A percentile compares a stretch with the other conserved stretches of the same genome.
Conservation (phyloP, 2,329 filamentous ascomycete genomes). For the Aurifilum marmelostoma region DNA sequence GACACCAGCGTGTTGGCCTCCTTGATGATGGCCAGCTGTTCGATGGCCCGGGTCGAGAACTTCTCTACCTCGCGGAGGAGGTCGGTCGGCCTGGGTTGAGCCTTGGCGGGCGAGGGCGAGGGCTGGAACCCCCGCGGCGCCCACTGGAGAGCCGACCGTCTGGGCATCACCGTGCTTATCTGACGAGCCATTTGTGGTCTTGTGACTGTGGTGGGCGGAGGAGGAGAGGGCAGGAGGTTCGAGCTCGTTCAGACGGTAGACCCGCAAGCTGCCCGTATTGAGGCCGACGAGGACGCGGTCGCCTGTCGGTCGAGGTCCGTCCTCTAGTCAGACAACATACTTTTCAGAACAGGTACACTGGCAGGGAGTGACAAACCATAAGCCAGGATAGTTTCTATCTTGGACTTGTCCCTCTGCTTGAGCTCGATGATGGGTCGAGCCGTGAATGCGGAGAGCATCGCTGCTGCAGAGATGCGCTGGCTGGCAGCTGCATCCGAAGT, state of each 20-base stretch:
- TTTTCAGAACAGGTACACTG: too few species aligned
- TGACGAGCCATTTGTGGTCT: slow-evolving; percentile 40
- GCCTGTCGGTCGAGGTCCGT: slow-evolving; percentile 51
- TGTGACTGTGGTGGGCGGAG: slow-evolving; percentile 42
- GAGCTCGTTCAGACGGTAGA: slow-evolving; percentile 86
- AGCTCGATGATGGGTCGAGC: slow-evolving; percentile 97
- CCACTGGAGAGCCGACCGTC: slow-evolving; percentile 17
- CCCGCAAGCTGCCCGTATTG: slow-evolving; percentile 83
- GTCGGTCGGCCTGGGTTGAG: slow-evolving; percentile 63
- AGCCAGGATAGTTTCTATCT: slow-evolving; percentile 93
- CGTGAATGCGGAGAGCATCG: slow-evolving; percentile 97
- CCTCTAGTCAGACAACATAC: not conserved
- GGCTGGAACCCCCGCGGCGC: slow-evolving; percentile 31
- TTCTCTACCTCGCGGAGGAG: slow-evolving; percentile 90
- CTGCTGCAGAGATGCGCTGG: slow-evolving; percentile 36
- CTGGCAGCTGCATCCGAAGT: slow-evolving; percentile 27
- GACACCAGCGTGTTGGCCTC: slow-evolving; percentile 91
- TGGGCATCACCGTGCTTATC: slow-evolving; percentile 15
- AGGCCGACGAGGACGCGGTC: slow-evolving; percentile 91
- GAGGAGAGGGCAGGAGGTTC: slow-evolving; percentile 40
- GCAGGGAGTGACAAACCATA: slow-evolving; percentile 64
- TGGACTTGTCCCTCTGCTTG: slow-evolving; percentile 91
- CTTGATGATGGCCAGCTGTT: slow-evolving; percentile 94
- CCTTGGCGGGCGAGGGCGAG: slow-evolving; percentile 34
- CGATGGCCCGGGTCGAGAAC: slow-evolving; percentile 87